Evolutionary conservation across 2,329 filamentous ascomycete species (phyloP), one percentile per base, ranked within the genome.

Genomic region (Trichoderma afroharzianum): DNA sequence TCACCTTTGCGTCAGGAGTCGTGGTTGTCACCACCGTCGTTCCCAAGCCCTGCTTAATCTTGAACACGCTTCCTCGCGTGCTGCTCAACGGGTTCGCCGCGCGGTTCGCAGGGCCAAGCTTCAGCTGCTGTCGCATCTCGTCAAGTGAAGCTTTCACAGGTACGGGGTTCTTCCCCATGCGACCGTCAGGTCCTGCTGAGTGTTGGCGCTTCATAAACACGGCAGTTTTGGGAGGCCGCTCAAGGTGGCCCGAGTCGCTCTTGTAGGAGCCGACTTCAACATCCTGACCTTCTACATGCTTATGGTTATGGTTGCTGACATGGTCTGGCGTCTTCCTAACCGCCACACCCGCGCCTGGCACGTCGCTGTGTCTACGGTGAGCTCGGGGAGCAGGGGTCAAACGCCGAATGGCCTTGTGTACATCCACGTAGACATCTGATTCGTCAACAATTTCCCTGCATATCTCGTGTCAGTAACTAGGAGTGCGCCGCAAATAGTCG

Each of bases 391-490:
- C 94, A 1, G 94, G 94, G 24, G 92, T 89, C 77, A 97, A 88
- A 67, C 96, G 93, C 71, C 96, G 90, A 76, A 99, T 98, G 26
- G 96, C 96, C 84, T 98, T 98, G 85, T 98, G 96, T 2, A 99
- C 94, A 80, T 99, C 96, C 74, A 99, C 92, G 78, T 97, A 99
- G 12, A 99, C 96, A 81, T 99, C 96, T 0, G 95, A 98, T 81
- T 99, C 96, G 80, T 99, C 96, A 74, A 99, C 97, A 74, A 98
- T 99, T 87, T 99, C 96, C 85, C 93, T 95, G 8, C 12, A 30
- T 2, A 69, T 79, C 71, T 39, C 26, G 73, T 36, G 15, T 78
- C 72, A 78, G 74, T 39, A 53, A 64, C 11, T 6, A n/a, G 11
- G 2, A 47, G 11, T 11, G 11, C 24, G 11, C 32, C 21, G 15